These are phyloP conservation scores for Lachnellula subtilissima DNA, from an alignment of 2,329 filamentous ascomycete genomes.

Conservation along the genomic window DNA sequence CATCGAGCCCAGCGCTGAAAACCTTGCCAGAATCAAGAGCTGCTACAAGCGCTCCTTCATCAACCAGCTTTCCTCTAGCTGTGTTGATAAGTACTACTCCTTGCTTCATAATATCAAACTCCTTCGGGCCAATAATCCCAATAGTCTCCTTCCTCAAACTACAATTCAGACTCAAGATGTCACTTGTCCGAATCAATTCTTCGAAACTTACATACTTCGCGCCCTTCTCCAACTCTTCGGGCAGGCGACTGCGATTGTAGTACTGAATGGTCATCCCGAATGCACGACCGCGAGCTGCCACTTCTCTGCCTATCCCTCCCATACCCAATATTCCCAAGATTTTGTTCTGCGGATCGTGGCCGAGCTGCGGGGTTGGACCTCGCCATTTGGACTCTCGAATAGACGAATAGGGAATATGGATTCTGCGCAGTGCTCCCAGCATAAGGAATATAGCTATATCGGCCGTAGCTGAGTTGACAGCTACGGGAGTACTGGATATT, in stretches of 20 bases:
- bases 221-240: constrained; percentile 45
- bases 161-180: constrained; percentile 74
- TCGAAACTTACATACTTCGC: constrained; percentile 68
- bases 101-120: constrained; percentile 72
- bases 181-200: constrained; percentile 60
- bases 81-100: constrained; percentile 78
- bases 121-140: constrained; percentile 61
- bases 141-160: constrained; percentile 64
- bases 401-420: constrained; percentile 47
- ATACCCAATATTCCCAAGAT: constrained; percentile 75
- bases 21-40: constrained; percentile 67
- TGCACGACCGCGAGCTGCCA: constrained; percentile 64
- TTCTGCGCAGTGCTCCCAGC: constrained; percentile 69
- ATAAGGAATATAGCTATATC: constrained; percentile 76
- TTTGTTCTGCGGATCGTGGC: constrained; percentile 70
- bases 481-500: constrained; percentile 72
- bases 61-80: constrained; percentile 72
- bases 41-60: constrained; percentile 70
- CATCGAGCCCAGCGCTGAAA: constrained; percentile 67
- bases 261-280: constrained; percentile 75
- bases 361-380: constrained; percentile 39
- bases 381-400: constrained; percentile 64
- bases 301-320: constrained; percentile 75
- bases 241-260: constrained; percentile 61
- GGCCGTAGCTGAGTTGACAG: constrained; percentile 75